A percentile compares a stretch with the other conserved stretches of the same genome.
Evolutionary conservation across 345 rosid species (phyloP).

Genomic region (Ailanthus altissimus): DNA sequence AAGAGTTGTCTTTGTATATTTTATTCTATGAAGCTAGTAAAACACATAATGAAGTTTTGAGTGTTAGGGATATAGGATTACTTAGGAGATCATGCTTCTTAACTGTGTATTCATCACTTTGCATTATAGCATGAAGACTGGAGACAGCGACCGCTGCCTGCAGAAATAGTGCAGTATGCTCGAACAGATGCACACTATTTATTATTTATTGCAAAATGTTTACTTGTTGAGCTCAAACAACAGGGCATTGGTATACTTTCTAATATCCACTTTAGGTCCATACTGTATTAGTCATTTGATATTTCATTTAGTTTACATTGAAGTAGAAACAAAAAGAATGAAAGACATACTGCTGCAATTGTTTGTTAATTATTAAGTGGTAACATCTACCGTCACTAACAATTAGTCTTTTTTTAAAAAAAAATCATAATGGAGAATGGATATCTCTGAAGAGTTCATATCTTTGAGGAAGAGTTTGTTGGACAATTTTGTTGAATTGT

Average conservation of each 20-base stretch:
- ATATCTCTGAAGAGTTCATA: neutral
- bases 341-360: neutral
- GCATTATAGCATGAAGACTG: slow-evolving; percentile 87
- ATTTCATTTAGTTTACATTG: slow-evolving; percentile 22
- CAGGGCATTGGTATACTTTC: slow-evolving; percentile 53
- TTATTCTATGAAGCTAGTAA: neutral
- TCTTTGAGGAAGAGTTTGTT: slow-evolving; percentile 2
- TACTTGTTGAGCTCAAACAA: slow-evolving; percentile 68
- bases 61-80: slow-evolving; percentile 4
- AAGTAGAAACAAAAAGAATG: neutral
- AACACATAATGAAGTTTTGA: neutral
- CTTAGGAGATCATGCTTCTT: neutral
- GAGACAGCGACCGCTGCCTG: slow-evolving; percentile 90
- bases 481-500: neutral
- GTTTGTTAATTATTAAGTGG: neutral
- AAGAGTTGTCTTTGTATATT: neutral
- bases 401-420: too few relatives aligned
- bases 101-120: slow-evolving; percentile 18
- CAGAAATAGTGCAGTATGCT: slow-evolving; percentile 81
- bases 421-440: neutral
- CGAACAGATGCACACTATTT: slow-evolving; percentile 85
- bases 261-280: neutral
- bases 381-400: neutral
- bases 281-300: neutral
- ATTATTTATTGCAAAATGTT: slow-evolving; percentile 60